These are phyloP conservation scores for Neofusicoccum parvum DNA, from an alignment of 2,329 filamentous ascomycete genomes.

Conservation along the genomic window DNA sequence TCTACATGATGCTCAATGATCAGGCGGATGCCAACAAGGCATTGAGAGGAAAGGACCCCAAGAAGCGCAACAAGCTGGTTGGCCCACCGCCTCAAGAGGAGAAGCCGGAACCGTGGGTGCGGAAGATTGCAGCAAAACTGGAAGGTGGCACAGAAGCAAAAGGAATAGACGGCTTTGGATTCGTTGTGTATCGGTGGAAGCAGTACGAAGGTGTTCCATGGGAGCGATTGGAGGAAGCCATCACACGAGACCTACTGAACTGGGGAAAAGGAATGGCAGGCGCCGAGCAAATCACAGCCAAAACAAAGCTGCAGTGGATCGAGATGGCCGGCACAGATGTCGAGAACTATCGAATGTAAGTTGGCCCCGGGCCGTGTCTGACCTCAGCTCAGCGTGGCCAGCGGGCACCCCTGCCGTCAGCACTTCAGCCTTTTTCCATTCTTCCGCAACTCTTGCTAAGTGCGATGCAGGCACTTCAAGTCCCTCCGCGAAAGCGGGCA, in stretches of 20 bases:
- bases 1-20: not conserved
- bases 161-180: not conserved
- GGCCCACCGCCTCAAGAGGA: not conserved
- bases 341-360: conserved; percentile 4
- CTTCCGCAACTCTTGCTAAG: not conserved
- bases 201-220: not conserved
- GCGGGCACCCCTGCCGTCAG: not conserved
- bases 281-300: not conserved
- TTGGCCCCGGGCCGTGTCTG: not conserved
- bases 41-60: conserved; percentile 1
- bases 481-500: not conserved
- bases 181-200: conserved; percentile 1
- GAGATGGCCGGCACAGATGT: not conserved
- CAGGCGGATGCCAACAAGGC: not conserved
- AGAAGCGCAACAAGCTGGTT: not conserved
- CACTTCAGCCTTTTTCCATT: not conserved
- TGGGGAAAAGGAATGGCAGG: not conserved
- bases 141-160: not conserved
- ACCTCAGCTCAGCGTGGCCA: not conserved
- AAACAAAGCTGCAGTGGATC: conserved; percentile 6
- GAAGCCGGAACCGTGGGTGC: conserved; percentile 10
- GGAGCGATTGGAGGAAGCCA: not conserved
- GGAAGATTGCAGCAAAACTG: not conserved
- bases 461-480: not conserved
- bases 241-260: not conserved